Evolutionary conservation across 345 rosid genomes (phyloP).

Genomic region (Odontarrhena argentea): DNA sequence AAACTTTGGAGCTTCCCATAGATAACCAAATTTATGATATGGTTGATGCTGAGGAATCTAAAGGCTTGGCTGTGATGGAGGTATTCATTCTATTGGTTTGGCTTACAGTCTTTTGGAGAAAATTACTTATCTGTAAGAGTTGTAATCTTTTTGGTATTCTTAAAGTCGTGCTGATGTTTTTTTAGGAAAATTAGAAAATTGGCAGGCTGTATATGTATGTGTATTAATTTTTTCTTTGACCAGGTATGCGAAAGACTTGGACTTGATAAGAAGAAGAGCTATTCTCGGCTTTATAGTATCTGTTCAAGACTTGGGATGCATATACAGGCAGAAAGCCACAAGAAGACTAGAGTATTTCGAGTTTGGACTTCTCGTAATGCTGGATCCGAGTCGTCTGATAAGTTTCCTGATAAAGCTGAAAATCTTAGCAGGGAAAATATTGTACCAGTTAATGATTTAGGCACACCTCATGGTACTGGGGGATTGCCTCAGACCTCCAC

Average conservation of each 20-base stretch:
- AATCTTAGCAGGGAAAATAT: conserved; percentile 39
- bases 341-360: conserved; percentile 65
- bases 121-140: conserved; percentile 8
- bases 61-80: conserved; percentile 73
- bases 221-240: conserved; percentile 29
- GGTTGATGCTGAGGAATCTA: conserved; percentile 76
- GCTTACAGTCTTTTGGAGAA: conserved; percentile 14
- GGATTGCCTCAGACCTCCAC: conserved; percentile 41
- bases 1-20: conserved; percentile 75
- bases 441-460: conserved; percentile 36
- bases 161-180: neutral
- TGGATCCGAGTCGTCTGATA: conserved; percentile 49
- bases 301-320: conserved; percentile 74
- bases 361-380: conserved; percentile 71
- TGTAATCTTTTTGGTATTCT: conserved; percentile 23
- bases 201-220: conserved; percentile 18
- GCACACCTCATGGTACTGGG: conserved; percentile 41
- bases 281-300: conserved; percentile 67
- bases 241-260: conserved; percentile 87
- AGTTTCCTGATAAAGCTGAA: conserved; percentile 44
- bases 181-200: neutral
- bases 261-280: conserved; percentile 76
- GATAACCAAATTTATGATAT: conserved; percentile 87
- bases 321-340: conserved; percentile 66
- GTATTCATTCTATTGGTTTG: conserved; percentile 42